Percentiles rank a stretch among this genome's conserved stretches.
These are phyloP conservation scores for Maudiozyma humilis DNA, from an alignment of 1,139 yeast species.

Conservation along the genomic window DNA sequence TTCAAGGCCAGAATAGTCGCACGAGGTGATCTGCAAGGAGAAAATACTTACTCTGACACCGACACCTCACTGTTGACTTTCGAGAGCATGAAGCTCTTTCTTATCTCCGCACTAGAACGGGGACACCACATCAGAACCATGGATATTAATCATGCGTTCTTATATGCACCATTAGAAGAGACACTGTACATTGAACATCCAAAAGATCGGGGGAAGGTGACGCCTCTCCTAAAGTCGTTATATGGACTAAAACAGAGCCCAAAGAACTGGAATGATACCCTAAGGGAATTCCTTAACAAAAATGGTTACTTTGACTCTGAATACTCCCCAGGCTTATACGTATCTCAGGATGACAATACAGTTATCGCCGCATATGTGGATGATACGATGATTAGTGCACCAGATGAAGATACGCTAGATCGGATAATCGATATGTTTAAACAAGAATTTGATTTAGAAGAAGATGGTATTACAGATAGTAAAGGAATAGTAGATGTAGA, in stretches of 20 bases:
- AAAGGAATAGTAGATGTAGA: background rate
- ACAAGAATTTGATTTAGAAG: conserved; percentile 5
- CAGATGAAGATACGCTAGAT: conserved; percentile 1
- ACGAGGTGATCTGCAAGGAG: conserved; percentile 7
- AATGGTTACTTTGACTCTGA: conserved; percentile 33
- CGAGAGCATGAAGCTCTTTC: conserved; percentile 6
- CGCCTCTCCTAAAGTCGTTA: conserved; percentile 2
- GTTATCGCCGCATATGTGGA: conserved; percentile 7
- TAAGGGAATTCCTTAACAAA: conserved; percentile 4
- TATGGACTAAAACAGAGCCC: conserved; percentile 9
- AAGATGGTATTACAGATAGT: conserved; percentile 4
- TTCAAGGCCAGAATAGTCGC: conserved; percentile 8
- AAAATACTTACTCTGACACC: conserved; percentile 2
- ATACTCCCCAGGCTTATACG: conserved; percentile 26
- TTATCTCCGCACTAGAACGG: conserved; percentile 6
- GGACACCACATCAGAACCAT: conserved; percentile 2
- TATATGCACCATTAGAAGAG: conserved; percentile 7
- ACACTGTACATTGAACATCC: conserved; percentile 7
- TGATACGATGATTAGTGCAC: conserved; percentile 5
- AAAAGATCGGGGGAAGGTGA: background rate
- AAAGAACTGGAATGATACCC: conserved; percentile 6
- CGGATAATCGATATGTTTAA: background rate
- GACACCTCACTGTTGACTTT: conserved; percentile 7
- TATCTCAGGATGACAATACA: background rate
- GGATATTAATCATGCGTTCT: conserved; percentile 10